These are phyloP conservation scores for Stephanodiscus minutulus DNA, from an alignment of 108 stramenopile species.

Conservation along the genomic window DNA sequence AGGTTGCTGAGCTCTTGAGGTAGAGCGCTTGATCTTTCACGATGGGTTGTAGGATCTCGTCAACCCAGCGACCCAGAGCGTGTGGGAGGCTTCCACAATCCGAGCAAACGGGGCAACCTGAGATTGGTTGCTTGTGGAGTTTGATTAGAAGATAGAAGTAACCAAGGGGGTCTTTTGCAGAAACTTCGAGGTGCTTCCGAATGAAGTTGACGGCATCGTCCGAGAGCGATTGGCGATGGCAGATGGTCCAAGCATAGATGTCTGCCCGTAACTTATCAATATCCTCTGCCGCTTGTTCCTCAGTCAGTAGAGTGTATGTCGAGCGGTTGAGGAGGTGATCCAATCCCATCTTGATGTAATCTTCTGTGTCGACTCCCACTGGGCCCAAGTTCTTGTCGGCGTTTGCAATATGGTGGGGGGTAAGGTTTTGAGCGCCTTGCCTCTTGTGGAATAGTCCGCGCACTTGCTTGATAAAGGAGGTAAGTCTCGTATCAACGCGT, in stretches of 20 bases:
- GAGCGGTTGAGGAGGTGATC: slow-evolving; percentile 3
- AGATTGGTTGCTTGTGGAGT: slow-evolving; percentile 19
- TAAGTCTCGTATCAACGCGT: slow-evolving; percentile 1
- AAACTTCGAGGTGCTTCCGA: slow-evolving; percentile 2
- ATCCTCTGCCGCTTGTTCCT: background rate
- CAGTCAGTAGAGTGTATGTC: slow-evolving; percentile 4
- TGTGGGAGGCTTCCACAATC: too few relatives aligned
- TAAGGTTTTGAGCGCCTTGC: background rate
- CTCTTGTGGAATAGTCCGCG: background rate
- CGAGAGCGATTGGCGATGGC: background rate
- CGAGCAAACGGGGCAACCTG: slow-evolving; percentile 26
- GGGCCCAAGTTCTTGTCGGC: too few relatives aligned
- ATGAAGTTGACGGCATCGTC: background rate
- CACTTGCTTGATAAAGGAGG: background rate
- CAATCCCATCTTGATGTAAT: slow-evolving; percentile 1
- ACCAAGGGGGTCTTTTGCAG: too few relatives aligned
- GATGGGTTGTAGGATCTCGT: too few relatives aligned
- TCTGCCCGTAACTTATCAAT: background rate
- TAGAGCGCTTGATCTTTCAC: too few relatives aligned
- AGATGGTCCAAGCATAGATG: slow-evolving; percentile 10
- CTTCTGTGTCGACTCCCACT: background rate
- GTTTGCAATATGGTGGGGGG: slow-evolving; percentile 1
- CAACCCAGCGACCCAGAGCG: background rate
- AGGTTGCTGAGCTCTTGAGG: too few relatives aligned
- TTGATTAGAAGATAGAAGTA: slow-evolving; percentile 22